Conservation (phyloP, 768 basidiomycete species). For the Trametes meyenii region DNA sequence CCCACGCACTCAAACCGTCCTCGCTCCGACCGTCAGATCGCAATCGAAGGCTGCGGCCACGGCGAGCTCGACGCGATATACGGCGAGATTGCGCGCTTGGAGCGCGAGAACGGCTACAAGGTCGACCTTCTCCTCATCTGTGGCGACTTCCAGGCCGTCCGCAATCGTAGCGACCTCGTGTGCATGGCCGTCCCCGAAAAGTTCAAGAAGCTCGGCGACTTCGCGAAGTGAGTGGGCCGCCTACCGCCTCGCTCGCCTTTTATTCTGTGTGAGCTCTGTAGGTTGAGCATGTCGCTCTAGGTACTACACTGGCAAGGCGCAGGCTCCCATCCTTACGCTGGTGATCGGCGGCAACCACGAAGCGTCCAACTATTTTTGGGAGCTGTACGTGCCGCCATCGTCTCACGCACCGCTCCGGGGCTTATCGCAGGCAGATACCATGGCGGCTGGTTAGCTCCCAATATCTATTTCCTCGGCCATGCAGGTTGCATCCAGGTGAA, state of each 20-base stretch:
- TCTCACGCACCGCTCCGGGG: constrained; percentile 5
- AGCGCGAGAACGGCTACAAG: constrained; percentile 60
- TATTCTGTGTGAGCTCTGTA: background rate
- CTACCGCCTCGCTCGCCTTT: background rate
- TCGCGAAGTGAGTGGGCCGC: constrained; percentile 63
- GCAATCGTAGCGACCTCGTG: constrained; percentile 82
- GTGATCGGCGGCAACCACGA: constrained; percentile 99
- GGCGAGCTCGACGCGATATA: constrained; percentile 92
- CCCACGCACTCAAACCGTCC: background rate
- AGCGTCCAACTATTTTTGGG: constrained; percentile 96
- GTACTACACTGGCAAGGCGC: constrained; percentile 84
- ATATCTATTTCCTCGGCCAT: constrained; percentile 94
- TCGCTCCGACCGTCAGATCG: constrained; percentile 53
- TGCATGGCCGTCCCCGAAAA: constrained; percentile 92
- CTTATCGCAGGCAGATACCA: constrained; percentile 66
- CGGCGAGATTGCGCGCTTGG: constrained; percentile 62
- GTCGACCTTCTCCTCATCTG: constrained; percentile 90
- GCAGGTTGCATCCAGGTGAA: constrained; percentile 89
- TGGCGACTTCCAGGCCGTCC: constrained; percentile 94
- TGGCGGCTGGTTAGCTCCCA: constrained; percentile 95
- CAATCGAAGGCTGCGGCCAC: constrained; percentile 94
- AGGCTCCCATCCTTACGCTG: constrained; percentile 86
- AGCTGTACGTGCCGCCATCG: constrained; percentile 61
- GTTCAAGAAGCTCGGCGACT: constrained; percentile 82
- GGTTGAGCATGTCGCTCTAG: constrained; percentile 37